Evolutionary conservation across 257 asterid genomes (phyloP).

Genomic region (Lantana camara): DNA sequence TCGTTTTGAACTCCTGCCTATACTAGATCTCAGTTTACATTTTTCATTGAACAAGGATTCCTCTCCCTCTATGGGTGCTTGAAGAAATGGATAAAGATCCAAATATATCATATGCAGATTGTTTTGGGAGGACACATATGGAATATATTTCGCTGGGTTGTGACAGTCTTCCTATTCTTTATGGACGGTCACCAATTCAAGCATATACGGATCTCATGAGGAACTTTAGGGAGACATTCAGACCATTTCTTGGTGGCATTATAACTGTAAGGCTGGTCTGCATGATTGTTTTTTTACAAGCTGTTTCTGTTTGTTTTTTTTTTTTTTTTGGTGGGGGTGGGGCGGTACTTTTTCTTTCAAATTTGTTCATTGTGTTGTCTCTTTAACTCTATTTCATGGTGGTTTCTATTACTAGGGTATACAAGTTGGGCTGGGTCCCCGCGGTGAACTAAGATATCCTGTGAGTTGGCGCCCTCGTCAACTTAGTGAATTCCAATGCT

Average conservation of each 20-base stretch:
- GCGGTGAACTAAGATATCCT: conserved; percentile 83
- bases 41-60: conserved; percentile 57
- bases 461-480: conserved; percentile 56
- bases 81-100: conserved; percentile 65
- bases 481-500: conserved; percentile 79
- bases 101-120: conserved; percentile 65
- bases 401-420: conserved; percentile 52
- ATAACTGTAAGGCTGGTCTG: conserved; percentile 56
- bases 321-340: too few relatives aligned
- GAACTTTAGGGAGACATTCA: conserved; percentile 68
- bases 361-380: not conserved
- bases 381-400: conserved; percentile 23
- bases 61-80: conserved; percentile 87
- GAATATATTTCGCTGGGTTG: conserved; percentile 84
- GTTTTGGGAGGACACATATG: conserved; percentile 62
- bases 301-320: not conserved
- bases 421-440: conserved; percentile 89
- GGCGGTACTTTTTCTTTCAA: not conserved
- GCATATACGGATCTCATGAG: conserved; percentile 80
- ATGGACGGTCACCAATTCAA: conserved; percentile 80
- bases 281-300: conserved; percentile 4
- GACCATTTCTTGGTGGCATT: conserved; percentile 63
- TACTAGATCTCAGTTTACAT: conserved; percentile 28
- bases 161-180: conserved; percentile 67
- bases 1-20: conserved; percentile 8